phyloP scores from a whole-genome alignment of 1,139 yeast genomes.

The Lodderomyces parapsilosis region DNA sequence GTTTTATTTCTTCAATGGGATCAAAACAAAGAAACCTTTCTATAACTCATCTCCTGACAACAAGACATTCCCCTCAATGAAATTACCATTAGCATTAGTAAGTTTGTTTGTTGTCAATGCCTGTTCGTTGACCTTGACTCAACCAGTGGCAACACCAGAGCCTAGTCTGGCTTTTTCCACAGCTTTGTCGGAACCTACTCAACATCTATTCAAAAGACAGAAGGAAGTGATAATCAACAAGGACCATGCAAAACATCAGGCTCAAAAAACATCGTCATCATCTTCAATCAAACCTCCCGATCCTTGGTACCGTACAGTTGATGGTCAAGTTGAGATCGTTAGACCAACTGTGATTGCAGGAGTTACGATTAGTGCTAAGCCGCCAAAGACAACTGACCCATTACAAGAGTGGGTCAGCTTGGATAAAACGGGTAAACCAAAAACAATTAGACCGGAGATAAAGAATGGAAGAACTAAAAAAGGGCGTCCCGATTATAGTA shows the following conservation, averaged over 20 bases:
- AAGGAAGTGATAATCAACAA: slow-evolving; percentile 42
- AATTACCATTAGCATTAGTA: slow-evolving; percentile 10
- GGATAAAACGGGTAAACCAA: slow-evolving; percentile 76
- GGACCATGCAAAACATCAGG: slow-evolving; percentile 35
- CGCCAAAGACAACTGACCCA: slow-evolving; percentile 63
- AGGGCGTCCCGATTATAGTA: slow-evolving; percentile 69
- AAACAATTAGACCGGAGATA: slow-evolving; percentile 70
- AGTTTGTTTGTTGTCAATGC: slow-evolving; percentile 12
- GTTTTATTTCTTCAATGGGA: no score
- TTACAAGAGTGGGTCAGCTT: slow-evolving; percentile 81
- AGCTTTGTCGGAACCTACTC: not conserved
- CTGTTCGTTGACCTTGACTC: slow-evolving; percentile 13
- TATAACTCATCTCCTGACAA: not conserved
- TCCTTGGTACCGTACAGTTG: slow-evolving; percentile 77
- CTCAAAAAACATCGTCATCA: slow-evolving; percentile 13
- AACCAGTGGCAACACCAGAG: slow-evolving; percentile 13
- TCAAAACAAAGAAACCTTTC: not conserved
- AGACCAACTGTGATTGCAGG: slow-evolving; percentile 81
- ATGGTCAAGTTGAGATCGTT: slow-evolving; percentile 58
- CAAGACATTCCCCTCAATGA: slow-evolving; percentile 7
- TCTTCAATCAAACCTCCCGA: slow-evolving; percentile 29
- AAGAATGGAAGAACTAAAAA: slow-evolving; percentile 70
- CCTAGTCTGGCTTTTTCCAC: slow-evolving; percentile 10
- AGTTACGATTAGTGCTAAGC: slow-evolving; percentile 75
- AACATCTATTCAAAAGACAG: slow-evolving; percentile 27